A percentile compares a stretch with the other conserved stretches of the same genome.
Evolutionary conservation across 768 basidiomycete species (phyloP).

Genomic region (Tylopilus plumbeoviolaceoides): DNA sequence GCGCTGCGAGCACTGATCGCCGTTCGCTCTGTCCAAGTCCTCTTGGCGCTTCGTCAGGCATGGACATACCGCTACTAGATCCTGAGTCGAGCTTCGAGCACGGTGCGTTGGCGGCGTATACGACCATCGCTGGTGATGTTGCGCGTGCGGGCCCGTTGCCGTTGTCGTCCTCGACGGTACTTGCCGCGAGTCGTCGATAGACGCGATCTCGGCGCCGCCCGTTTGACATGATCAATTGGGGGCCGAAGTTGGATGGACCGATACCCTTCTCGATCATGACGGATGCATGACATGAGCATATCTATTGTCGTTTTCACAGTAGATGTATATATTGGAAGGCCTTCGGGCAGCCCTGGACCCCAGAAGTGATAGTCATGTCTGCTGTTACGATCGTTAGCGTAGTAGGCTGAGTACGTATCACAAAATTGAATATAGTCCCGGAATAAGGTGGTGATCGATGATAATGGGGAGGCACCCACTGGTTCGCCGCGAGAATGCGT

Average conservation of each 20-base stretch:
- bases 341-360: no score
- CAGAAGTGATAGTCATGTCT: no score
- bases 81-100: constrained; percentile 3
- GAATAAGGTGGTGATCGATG: no score
- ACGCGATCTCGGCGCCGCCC: background rate
- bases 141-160: background rate
- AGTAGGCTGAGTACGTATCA: no score
- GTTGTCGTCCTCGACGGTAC: constrained; percentile 1
- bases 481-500: no score
- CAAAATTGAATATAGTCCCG: no score
- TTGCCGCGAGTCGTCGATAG: background rate
- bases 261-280: constrained; percentile 4
- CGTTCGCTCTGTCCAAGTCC: no score
- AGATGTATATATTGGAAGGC: no score
- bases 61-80: background rate
- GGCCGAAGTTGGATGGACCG: constrained; percentile 8
- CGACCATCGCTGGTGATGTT: background rate
- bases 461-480: no score
- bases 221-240: background rate
- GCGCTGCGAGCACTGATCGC: no score
- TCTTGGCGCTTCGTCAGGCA: background rate
- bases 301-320: no score
- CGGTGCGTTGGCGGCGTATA: background rate
- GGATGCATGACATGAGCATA: background rate
- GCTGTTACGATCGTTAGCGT: no score